Evolutionary conservation across 2,329 filamentous ascomycete species (phyloP).

Genomic region (Xylaria multiplex): DNA sequence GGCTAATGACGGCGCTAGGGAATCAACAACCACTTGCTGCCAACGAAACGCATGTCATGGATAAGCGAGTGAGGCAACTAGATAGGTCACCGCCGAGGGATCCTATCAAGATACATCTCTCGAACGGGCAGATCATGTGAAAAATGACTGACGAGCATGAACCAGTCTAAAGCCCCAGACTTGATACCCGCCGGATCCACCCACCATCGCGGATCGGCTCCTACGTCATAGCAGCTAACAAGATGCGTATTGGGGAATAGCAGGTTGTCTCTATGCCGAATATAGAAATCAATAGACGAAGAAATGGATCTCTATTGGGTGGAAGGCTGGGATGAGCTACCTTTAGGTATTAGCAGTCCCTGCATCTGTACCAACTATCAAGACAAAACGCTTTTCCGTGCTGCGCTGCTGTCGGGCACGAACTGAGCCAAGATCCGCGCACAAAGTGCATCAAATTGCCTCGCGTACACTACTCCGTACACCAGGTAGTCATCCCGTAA

Average conservation of each 20-base stretch:
- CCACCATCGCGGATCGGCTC: conserved; percentile 15
- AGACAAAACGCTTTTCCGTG: background rate
- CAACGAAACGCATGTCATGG: conserved; percentile 17
- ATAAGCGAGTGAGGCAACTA: conserved; percentile 3
- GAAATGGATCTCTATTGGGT: conserved; percentile 10
- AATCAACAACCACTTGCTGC: conserved; percentile 15
- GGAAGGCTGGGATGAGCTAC: background rate
- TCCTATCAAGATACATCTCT: conserved; percentile 13
- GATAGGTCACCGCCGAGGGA: conserved; percentile 8
- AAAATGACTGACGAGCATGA: conserved; percentile 28
- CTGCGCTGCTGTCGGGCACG: background rate
- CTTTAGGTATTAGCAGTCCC: background rate
- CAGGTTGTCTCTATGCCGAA: conserved; percentile 1
- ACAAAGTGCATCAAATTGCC: background rate
- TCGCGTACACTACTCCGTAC: too few species aligned
- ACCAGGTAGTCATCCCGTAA: background rate
- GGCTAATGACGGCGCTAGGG: conserved; percentile 22
- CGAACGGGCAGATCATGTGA: conserved; percentile 27
- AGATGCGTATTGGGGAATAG: background rate
- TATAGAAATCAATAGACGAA: conserved; percentile 13
- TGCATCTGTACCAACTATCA: conserved; percentile 1
- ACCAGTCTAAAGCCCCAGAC: conserved; percentile 13
- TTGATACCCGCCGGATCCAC: conserved; percentile 19
- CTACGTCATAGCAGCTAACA: conserved; percentile 30
- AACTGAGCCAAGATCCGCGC: background rate